These are phyloP conservation scores for Fusarium scirpi DNA, from an alignment of 2,329 filamentous ascomycete genomes.

Conservation along the genomic window DNA sequence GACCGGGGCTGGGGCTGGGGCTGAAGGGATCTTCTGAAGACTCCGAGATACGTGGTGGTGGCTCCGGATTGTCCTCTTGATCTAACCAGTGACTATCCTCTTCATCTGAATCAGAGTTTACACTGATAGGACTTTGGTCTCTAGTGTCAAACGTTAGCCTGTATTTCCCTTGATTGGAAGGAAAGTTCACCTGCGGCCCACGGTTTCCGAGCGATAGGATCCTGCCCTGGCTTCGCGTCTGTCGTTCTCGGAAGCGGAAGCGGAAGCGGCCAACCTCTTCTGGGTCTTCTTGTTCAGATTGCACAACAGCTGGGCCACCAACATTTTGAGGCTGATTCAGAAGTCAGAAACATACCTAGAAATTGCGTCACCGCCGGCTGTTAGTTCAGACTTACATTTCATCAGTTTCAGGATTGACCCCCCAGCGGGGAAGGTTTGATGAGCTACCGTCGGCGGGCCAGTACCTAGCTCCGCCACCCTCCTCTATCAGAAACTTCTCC, in stretches of 20 bases:
- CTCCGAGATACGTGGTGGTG: too few relatives aligned
- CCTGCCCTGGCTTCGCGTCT: too few relatives aligned
- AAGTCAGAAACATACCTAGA: neutral
- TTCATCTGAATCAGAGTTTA: neutral
- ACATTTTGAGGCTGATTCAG: too few relatives aligned
- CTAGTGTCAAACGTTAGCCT: neutral
- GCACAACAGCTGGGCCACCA: neutral
- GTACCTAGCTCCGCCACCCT: neutral
- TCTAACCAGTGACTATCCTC: neutral
- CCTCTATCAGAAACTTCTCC: neutral
- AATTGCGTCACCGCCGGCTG: rapidly evolving
- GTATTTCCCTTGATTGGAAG: rapidly evolving
- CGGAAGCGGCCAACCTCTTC: neutral
- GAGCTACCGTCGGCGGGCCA: neutral
- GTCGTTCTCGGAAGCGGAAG: neutral
- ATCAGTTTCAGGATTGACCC: neutral
- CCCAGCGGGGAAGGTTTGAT: neutral
- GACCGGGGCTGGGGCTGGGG: neutral
- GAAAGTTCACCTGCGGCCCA: neutral
- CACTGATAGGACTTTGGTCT: rapidly evolving
- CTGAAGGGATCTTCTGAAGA: neutral
- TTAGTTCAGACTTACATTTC: neutral
- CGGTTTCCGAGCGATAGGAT: neutral
- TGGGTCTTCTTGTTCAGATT: conserved; percentile 4
- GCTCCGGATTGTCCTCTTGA: neutral